Conservation (phyloP, 2,329 filamentous ascomycete genomes). For the Exophiala phaeomuriformis region DNA sequence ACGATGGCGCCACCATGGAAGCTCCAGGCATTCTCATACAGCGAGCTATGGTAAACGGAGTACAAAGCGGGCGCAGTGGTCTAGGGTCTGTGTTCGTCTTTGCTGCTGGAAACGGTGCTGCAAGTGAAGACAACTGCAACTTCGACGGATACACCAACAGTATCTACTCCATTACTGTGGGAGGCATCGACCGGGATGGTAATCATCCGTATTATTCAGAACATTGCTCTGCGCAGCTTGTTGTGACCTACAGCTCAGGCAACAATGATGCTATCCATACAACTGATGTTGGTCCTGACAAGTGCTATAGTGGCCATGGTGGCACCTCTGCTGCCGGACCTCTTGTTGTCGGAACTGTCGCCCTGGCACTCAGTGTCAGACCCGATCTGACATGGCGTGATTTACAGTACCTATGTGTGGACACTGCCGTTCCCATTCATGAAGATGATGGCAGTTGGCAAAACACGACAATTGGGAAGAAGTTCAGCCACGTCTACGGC, state of each 20-base stretch:
- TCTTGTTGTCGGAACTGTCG: constrained; percentile 84
- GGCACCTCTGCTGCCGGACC: constrained; percentile 94
- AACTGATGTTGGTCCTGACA: constrained; percentile 79
- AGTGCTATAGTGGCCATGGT: constrained; percentile 75
- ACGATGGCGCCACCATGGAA: constrained; percentile 91
- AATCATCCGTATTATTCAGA: constrained; percentile 95
- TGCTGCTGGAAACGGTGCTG: constrained; percentile 88
- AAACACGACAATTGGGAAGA: constrained; percentile 68
- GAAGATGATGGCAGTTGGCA: constrained; percentile 71
- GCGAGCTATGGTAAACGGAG: constrained; percentile 81
- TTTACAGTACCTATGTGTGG: constrained; percentile 80
- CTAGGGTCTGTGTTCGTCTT: constrained; percentile 93
- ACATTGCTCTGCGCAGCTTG: constrained; percentile 86
- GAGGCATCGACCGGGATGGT: constrained; percentile 80
- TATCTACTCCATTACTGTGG: constrained; percentile 96
- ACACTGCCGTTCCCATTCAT: constrained; percentile 76
- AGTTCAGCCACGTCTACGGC: constrained; percentile 89
- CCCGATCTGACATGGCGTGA: constrained; percentile 91
- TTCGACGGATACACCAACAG: constrained; percentile 99
- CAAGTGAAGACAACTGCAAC: constrained; percentile 89
- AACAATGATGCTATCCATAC: constrained; percentile 86
- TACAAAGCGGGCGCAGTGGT: constrained; percentile 77
- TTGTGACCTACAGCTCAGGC: constrained; percentile 94
- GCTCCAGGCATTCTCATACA: constrained; percentile 81
- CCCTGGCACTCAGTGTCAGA: constrained; percentile 74